Evolutionary conservation across 208 protist genomes (phyloP).

Genomic region (Naegleria gruberi): DNA sequence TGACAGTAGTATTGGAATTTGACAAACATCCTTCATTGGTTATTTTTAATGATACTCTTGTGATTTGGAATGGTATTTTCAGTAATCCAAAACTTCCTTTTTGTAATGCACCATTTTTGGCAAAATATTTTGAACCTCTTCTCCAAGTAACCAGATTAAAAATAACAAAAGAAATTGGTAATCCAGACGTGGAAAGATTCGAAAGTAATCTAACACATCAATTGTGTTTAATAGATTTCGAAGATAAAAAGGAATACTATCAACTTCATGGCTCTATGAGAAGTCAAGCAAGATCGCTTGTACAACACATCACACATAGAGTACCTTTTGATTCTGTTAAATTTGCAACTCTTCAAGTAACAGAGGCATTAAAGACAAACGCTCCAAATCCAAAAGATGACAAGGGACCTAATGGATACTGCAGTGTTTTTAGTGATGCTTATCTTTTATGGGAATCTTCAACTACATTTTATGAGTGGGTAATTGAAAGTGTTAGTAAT

Average conservation of each 20-base stretch:
- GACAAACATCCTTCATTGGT: not conserved
- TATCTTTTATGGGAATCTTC: not conserved
- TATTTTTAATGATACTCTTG: not conserved
- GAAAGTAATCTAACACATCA: not conserved
- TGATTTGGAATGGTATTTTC: not conserved
- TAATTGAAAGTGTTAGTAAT: not conserved
- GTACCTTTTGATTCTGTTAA: not conserved
- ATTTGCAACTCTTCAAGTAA: not conserved
- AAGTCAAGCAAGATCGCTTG: not conserved
- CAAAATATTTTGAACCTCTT: not conserved
- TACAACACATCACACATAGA: not conserved
- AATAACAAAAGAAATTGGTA: conserved; percentile 3
- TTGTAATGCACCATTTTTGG: not conserved
- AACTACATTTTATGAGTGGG: not conserved
- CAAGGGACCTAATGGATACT: too few species aligned
- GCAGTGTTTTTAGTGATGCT: not conserved
- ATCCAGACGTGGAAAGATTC: not conserved
- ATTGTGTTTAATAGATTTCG: not conserved
- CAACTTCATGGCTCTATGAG: not conserved
- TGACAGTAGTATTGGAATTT: not conserved
- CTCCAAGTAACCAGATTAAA: not conserved
- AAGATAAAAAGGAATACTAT: not conserved
- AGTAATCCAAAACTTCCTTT: not conserved
- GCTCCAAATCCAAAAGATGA: not conserved
- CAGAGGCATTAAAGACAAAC: not conserved